These are phyloP conservation scores for Fusarium sp. DNA, from an alignment of 2,329 filamentous ascomycete genomes.

Conservation along the genomic window DNA sequence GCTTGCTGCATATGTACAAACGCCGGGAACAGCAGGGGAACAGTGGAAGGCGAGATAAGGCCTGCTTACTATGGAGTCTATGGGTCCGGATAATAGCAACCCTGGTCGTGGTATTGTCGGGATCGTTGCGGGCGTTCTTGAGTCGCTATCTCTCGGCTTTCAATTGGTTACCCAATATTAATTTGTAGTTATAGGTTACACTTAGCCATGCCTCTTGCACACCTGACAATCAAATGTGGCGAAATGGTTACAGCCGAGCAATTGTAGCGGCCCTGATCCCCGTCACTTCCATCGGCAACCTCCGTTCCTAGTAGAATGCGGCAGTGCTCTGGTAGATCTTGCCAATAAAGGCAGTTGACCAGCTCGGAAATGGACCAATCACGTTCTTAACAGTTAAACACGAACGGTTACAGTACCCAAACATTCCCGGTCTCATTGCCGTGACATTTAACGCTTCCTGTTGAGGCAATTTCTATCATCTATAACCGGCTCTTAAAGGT, in stretches of 20 bases:
- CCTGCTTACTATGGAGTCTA: not conserved
- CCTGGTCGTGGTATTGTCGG: not conserved
- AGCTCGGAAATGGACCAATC: no score
- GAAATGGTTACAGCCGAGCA: no score
- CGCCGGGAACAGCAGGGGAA: not conserved
- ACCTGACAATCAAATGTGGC: not conserved
- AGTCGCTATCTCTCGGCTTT: not conserved
- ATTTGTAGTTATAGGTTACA: not conserved
- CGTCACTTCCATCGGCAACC: not conserved
- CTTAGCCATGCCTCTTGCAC: not conserved
- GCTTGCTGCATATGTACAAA: not conserved
- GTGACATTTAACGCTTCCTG: no score
- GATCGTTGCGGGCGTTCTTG: not conserved
- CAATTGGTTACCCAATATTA: not conserved
- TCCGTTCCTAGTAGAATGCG: not conserved
- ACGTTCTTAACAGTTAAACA: no score
- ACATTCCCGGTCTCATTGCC: no score
- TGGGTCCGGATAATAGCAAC: not conserved
- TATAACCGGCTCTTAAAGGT: no score
- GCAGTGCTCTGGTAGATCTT: not conserved
- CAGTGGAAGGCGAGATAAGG: not conserved
- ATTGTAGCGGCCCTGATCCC: not conserved
- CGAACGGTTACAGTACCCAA: no score
- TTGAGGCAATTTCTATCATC: no score
- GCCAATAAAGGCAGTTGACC: not conserved